phyloP scores from a whole-genome alignment of 208 protist genomes.

The Acanthamoeba healyi region DNA sequence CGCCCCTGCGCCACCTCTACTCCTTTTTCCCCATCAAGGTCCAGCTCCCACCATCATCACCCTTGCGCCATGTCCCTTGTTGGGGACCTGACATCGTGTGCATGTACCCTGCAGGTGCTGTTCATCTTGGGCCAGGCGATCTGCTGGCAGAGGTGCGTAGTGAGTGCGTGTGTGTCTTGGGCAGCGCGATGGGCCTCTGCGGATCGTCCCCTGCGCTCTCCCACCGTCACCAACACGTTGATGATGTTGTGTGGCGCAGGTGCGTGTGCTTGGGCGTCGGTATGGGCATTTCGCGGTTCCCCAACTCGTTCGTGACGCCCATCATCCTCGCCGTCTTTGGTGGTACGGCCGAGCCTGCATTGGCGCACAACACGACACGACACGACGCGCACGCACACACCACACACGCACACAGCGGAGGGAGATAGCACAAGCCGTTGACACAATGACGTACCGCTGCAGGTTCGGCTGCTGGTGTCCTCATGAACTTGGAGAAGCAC shows the following conservation, averaged over 20 bases:
- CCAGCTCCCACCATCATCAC: not conserved
- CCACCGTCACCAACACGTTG: too few species aligned
- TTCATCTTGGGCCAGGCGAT: not conserved
- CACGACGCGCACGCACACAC: not conserved
- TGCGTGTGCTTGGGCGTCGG: not conserved
- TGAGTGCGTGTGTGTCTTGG: too few species aligned
- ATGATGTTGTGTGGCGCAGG: too few species aligned
- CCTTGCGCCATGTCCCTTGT: too few species aligned
- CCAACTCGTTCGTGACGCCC: conserved; percentile 37
- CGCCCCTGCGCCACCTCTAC: conserved; percentile 11
- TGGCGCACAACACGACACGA: not conserved
- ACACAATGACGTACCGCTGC: too few species aligned
- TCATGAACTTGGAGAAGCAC: conserved; percentile 29
- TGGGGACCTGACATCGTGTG: not conserved
- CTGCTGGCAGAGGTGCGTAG: conserved; percentile 43
- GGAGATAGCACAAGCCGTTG: too few species aligned
- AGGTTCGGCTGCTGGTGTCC: not conserved
- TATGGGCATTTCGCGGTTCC: not conserved
- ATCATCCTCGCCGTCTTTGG: not conserved
- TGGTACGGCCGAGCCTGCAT: not conserved
- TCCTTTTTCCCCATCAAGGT: conserved; percentile 11
- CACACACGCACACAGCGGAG: too few species aligned
- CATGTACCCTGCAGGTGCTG: not conserved
- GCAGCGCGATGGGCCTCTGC: too few species aligned
- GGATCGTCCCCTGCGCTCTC: too few species aligned